phyloP scores from a whole-genome alignment of 169 alveolate genomes.

The Plasmodium billcollinsi region DNA sequence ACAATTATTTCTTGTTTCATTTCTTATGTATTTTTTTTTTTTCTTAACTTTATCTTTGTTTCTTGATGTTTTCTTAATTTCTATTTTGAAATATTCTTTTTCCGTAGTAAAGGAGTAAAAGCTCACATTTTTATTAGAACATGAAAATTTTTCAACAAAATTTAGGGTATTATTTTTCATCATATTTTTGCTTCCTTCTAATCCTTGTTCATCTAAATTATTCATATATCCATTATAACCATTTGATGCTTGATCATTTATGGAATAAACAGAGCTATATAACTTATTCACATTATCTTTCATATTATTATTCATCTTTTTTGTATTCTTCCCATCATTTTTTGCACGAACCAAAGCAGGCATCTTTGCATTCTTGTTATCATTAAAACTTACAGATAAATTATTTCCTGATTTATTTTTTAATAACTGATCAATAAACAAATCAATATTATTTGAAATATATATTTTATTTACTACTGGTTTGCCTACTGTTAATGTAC shows the following conservation, averaged over 20 bases:
- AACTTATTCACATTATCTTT: background rate
- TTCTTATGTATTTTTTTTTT: background rate
- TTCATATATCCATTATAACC: background rate
- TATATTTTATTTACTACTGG: conserved; percentile 70
- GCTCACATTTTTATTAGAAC: conserved; percentile 46
- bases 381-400: conserved; percentile 6
- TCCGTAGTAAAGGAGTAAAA: conserved; percentile 60
- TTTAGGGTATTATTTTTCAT: conserved; percentile 11
- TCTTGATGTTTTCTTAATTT: conserved; percentile 14
- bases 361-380: background rate
- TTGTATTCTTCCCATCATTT: background rate
- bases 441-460: conserved; percentile 43
- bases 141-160: conserved; percentile 49
- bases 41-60: background rate
- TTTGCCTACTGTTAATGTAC: conserved; percentile 70
- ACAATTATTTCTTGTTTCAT: background rate
- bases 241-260: background rate
- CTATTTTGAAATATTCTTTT: conserved; percentile 66
- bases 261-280: background rate
- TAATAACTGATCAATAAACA: conserved; percentile 57
- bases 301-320: background rate
- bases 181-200: background rate
- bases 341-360: background rate
- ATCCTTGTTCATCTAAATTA: background rate
- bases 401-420: conserved; percentile 18